Base-by-base conservation (phyloP, 139 green algal genomes). In the Chlamydomonas sphaeroides region DNA sequence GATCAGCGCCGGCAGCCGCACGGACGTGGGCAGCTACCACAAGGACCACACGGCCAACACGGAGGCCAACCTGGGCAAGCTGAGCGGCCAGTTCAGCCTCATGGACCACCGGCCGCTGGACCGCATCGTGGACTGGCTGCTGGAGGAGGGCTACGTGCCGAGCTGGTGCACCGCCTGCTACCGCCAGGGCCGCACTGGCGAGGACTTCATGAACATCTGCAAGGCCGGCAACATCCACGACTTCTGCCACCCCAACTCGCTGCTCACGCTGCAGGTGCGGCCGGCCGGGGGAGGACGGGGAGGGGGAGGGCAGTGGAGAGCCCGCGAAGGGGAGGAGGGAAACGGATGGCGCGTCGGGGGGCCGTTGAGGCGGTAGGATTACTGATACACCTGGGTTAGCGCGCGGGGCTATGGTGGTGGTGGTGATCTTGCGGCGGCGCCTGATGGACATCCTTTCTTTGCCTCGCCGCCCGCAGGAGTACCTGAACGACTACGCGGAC, bases 191-290 rank as follows among this genome's bases (percentile, higher is more conserved):
- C 84, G 89, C 79, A 94, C 92, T 11, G 92, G 92, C n/a, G 89
- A 94, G 84, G 83, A 89, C 42, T 95, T 95, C 74, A 95, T 95
- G 92, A 93, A 94, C 83, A 95, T 95, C 76, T 91, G 90, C 62
- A 94, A 94, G 87, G 88, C 90, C 0, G 71, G 92, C 51, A 90
- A 94, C 84, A 95, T 95, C 88, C 92, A 95, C 91, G 90, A 93
- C 88, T 95, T 95, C 84, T 95, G 92, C 89, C 92, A 95, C 83
- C 91, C 92, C 81, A 95, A 95, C 89, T 88, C 66, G 25, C 83
- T 95, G 78, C 87, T 95, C 48, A 94, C 90, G 41, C 86, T 95
- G 33, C 88, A 93, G 84, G 88, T 87, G 53, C 21, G n/a, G n/a
- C n/a, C n/a, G n/a, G n/a, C n/a, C n/a, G n/a, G n/a, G n/a, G 82